These are phyloP conservation scores for Cordyceps fumosorosea DNA, from an alignment of 2,329 filamentous ascomycete genomes.

Conservation along the genomic window DNA sequence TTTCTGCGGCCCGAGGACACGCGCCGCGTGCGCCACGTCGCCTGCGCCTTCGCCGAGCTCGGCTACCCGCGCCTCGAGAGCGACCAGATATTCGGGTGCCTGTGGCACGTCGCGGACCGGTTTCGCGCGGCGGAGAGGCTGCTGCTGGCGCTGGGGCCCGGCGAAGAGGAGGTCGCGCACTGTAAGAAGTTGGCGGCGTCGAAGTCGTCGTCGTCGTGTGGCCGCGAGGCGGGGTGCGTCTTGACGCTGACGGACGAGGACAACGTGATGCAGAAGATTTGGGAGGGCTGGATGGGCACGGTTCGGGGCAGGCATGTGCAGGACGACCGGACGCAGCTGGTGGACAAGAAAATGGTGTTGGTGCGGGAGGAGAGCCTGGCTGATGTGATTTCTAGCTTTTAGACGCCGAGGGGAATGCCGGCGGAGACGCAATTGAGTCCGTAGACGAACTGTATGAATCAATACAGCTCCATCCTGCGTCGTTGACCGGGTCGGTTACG, in stretches of 20 bases:
- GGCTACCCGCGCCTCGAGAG: conserved; percentile 34
- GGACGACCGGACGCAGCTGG: conserved; percentile 32
- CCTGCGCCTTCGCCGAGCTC: conserved; percentile 38
- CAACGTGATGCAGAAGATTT: conserved; percentile 41
- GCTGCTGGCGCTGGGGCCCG: conserved; percentile 34
- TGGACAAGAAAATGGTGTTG: conserved; percentile 37
- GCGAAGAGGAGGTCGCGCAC: conserved; percentile 26
- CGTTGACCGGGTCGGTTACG: background rate
- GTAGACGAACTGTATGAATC: background rate
- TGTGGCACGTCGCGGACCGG: conserved; percentile 43
- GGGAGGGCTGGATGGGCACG: conserved; percentile 39
- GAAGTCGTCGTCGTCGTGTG: too few species aligned
- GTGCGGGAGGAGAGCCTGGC: conserved; percentile 37
- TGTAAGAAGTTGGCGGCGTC: background rate
- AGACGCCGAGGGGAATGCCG: background rate
- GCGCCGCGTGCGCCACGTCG: conserved; percentile 36
- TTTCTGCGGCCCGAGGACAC: conserved; percentile 39
- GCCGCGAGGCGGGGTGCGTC: background rate
- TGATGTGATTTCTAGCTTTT: conserved; percentile 23
- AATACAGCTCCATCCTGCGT: background rate
- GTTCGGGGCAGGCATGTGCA: conserved; percentile 21
- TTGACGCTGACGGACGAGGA: conserved; percentile 22
- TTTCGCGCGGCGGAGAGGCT: conserved; percentile 32
- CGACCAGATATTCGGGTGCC: conserved; percentile 39
- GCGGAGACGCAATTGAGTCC: background rate